Conservation (phyloP, 345 rosid species). For the Syzygium jambos region DNA sequence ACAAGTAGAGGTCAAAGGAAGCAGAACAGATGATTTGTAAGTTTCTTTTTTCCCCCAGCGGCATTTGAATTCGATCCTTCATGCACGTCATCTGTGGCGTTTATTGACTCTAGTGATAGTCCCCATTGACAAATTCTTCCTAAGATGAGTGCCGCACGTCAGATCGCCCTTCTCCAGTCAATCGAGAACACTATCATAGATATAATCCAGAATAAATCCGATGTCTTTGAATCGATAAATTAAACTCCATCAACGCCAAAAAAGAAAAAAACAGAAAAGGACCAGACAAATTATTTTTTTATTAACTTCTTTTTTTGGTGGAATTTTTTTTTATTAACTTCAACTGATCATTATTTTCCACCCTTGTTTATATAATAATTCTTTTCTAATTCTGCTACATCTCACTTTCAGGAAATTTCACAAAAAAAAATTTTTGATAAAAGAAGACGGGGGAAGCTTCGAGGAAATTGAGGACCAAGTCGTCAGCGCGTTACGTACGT, state of each 20-base stretch:
- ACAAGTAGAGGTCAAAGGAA: background rate
- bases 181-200: background rate
- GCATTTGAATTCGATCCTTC: background rate
- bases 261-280: background rate
- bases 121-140: background rate
- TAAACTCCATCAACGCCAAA: background rate
- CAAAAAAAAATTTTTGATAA: background rate
- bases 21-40: background rate
- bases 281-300: background rate
- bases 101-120: background rate
- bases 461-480: background rate
- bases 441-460: background rate
- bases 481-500: background rate
- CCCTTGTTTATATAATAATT: background rate
- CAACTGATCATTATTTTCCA: background rate
- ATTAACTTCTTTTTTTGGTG: background rate
- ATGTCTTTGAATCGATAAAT: background rate
- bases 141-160: background rate
- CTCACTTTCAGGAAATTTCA: background rate
- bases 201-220: background rate
- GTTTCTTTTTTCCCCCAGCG: background rate
- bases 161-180: background rate
- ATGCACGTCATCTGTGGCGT: background rate
- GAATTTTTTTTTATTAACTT: background rate
- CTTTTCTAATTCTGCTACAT: background rate